phyloP scores from a whole-genome alignment of 345 rosid genomes.

The Hibiscus syriacus region DNA sequence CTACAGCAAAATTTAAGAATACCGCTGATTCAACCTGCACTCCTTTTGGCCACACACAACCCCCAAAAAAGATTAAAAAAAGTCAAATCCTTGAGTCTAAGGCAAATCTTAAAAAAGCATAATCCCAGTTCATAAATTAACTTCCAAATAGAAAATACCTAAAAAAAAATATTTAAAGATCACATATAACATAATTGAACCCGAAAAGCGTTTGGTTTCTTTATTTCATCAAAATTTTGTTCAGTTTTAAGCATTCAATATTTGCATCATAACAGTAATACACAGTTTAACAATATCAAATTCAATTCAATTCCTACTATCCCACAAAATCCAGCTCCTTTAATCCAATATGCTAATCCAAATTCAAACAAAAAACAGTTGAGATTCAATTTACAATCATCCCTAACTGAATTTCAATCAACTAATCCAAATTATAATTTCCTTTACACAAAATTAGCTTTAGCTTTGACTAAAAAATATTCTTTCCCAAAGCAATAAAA shows the following conservation, averaged over 20 bases:
- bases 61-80: neutral
- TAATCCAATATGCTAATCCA: neutral
- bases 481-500: neutral
- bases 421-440: neutral
- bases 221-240: neutral
- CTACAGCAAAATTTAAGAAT: neutral
- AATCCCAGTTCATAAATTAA: neutral
- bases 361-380: neutral
- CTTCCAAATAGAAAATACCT: neutral
- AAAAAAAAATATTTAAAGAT: neutral
- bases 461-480: neutral
- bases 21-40: no score
- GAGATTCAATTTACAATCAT: neutral
- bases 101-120: neutral
- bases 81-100: neutral
- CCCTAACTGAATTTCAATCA: neutral
- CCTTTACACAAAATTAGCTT: neutral
- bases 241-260: neutral
- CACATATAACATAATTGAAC: neutral
- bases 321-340: neutral
- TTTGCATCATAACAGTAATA: neutral
- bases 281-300: neutral
- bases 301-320: constrained; percentile 2
- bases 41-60: no score
- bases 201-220: neutral